phyloP scores from a whole-genome alignment of 768 basidiomycete genomes.

The Antrodiella citrinella region DNA sequence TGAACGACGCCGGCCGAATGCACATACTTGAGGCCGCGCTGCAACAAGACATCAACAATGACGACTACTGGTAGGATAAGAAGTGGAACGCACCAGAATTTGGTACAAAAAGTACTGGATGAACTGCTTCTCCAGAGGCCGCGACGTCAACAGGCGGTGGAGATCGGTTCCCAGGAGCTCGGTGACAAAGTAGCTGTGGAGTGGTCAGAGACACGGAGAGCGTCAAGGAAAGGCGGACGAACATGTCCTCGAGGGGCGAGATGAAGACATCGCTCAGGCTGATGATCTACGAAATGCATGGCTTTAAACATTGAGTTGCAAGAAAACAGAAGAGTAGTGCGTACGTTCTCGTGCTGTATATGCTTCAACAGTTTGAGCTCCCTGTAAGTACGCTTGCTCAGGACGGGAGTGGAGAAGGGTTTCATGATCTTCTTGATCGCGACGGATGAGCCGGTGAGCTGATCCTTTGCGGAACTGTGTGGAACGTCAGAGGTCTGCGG shows the following conservation, averaged over 20 bases:
- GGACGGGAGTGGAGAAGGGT: constrained; percentile 97
- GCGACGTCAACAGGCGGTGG: constrained; percentile 91
- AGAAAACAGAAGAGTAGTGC: constrained; percentile 27
- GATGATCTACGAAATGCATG: constrained; percentile 64
- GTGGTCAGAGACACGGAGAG: constrained; percentile 3
- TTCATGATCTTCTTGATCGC: constrained; percentile 99
- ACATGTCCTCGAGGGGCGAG: constrained; percentile 98
- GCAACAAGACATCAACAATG: too few relatives aligned
- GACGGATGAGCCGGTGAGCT: constrained; percentile 86
- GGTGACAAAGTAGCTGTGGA: constrained; percentile 90
- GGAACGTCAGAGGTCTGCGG: constrained; percentile 4
- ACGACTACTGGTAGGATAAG: background rate
- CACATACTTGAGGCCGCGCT: constrained; percentile 98
- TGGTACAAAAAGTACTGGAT: constrained; percentile 99
- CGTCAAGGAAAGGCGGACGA: constrained; percentile 22
- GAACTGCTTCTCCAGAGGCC: constrained; percentile 98
- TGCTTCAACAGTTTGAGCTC: constrained; percentile 98
- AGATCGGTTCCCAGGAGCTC: constrained; percentile 97
- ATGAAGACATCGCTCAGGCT: constrained; percentile 98
- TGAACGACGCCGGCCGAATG: constrained; percentile 99
- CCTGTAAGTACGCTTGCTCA: constrained; percentile 94
- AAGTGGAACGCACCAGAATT: constrained; percentile 63
- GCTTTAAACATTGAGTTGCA: constrained; percentile 2
- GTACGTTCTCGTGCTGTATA: constrained; percentile 94
- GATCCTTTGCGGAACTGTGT: constrained; percentile 84